Conservation (phyloP, 495 filamentous ascomycete genomes). For the Xylaria nigripes region DNA sequence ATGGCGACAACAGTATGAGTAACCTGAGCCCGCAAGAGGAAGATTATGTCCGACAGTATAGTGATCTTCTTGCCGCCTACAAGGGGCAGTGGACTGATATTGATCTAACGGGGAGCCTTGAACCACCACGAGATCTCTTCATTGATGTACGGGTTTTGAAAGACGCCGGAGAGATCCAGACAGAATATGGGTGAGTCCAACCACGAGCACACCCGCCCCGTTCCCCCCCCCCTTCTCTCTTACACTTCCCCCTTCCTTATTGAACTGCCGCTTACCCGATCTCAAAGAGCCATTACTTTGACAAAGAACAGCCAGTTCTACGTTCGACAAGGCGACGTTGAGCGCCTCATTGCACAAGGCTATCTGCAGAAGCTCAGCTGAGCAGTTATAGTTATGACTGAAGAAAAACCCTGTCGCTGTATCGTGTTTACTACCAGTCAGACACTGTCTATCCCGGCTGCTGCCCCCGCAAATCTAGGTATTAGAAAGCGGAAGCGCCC, state of each 20-base stretch:
- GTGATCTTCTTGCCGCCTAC: constrained; percentile 86
- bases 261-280: constrained; percentile 15
- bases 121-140: constrained; percentile 91
- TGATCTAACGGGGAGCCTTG: constrained; percentile 88
- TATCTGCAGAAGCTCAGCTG: constrained; percentile 88
- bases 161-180: constrained; percentile 98
- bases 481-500: background rate
- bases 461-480: background rate
- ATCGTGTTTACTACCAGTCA: background rate
- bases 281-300: constrained; percentile 75
- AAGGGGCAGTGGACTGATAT: constrained; percentile 99
- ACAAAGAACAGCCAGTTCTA: constrained; percentile 98
- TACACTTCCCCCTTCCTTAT: background rate
- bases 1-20: constrained; percentile 48
- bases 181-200: constrained; percentile 95
- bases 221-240: too few relatives aligned
- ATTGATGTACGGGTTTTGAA: constrained; percentile 96
- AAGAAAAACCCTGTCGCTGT: background rate
- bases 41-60: constrained; percentile 87
- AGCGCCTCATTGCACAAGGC: constrained; percentile 90
- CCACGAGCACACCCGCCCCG: too few relatives aligned
- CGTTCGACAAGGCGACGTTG: constrained; percentile 93
- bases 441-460: background rate
- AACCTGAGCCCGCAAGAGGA: constrained; percentile 95
- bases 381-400: constrained; percentile 21